A percentile compares a stretch with the other conserved stretches of the same genome.
Evolutionary conservation across 129 eudicot genomes (phyloP).

Genomic region (Sambucus nigra): DNA sequence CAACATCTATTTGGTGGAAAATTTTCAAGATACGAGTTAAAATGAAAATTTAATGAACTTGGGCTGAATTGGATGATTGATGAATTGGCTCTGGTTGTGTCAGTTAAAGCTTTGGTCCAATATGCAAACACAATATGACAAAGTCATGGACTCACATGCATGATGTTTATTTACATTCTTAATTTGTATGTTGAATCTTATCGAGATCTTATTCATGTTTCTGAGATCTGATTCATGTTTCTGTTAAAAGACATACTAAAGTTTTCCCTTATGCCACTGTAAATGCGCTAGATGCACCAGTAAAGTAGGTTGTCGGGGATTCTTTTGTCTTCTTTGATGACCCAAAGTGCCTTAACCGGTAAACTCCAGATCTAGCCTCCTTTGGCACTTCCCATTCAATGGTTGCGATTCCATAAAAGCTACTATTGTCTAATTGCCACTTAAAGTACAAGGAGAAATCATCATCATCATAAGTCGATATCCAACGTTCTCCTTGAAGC

Average conservation of each 20-base stretch:
- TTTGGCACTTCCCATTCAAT: slow-evolving; percentile 61
- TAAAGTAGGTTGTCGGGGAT: slow-evolving; percentile 23
- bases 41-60: too few species aligned
- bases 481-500: slow-evolving; percentile 44
- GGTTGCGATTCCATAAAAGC: slow-evolving; percentile 30
- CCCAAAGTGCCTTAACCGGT: slow-evolving; percentile 55
- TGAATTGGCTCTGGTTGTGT: too few species aligned
- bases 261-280: slow-evolving; percentile 23
- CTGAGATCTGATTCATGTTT: neutral
- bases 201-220: neutral
- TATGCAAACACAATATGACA: too few species aligned
- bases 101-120: too few species aligned
- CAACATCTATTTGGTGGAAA: too few species aligned
- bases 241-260: neutral
- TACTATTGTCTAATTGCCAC: slow-evolving; percentile 30
- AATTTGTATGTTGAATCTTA: neutral
- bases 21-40: too few species aligned
- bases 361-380: slow-evolving; percentile 33
- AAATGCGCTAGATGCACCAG: slow-evolving; percentile 59
- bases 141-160: too few species aligned
- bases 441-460: slow-evolving; percentile 27
- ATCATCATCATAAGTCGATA: slow-evolving; percentile 44
- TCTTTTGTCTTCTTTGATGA: slow-evolving; percentile 36
- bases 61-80: too few species aligned
- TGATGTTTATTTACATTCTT: too few species aligned